Evolutionary conservation across 495 filamentous ascomycete species (phyloP).

Genomic region (Recurvomyces mirabilis): DNA sequence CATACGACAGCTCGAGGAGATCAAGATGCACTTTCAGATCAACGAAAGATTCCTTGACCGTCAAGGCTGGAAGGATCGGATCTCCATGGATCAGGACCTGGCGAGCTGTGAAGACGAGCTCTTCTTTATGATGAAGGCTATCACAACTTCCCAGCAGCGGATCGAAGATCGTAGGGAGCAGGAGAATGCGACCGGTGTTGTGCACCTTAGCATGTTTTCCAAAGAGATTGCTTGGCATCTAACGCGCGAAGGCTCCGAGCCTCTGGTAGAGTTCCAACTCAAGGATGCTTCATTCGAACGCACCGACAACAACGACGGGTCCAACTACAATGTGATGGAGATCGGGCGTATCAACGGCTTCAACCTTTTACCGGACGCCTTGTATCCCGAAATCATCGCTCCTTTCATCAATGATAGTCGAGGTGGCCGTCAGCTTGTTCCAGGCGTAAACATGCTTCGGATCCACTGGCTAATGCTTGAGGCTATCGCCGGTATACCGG

Average conservation of each 20-base stretch:
- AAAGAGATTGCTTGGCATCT: slow-evolving; percentile 96
- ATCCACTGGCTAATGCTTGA: slow-evolving; percentile 97
- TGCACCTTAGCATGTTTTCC: slow-evolving; percentile 83
- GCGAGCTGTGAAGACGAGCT: slow-evolving; percentile 87
- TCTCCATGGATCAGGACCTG: slow-evolving; percentile 77
- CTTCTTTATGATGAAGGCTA: slow-evolving; percentile 99
- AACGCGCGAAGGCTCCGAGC: slow-evolving; percentile 70
- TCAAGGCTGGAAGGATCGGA: slow-evolving; percentile 80
- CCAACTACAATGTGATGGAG: slow-evolving; percentile 83
- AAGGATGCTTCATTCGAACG: slow-evolving; percentile 82
- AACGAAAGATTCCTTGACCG: slow-evolving; percentile 79
- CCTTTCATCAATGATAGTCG: slow-evolving; percentile 65
- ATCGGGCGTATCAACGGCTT: slow-evolving; percentile 72
- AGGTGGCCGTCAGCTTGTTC: slow-evolving; percentile 32
- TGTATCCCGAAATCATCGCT: slow-evolving; percentile 91
- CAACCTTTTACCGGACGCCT: slow-evolving; percentile 78
- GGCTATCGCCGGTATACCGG: slow-evolving; percentile 93
- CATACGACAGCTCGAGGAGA: slow-evolving; percentile 88
- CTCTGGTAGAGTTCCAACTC: slow-evolving; percentile 87
- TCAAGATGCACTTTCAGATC: slow-evolving; percentile 91
- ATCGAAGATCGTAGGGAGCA: slow-evolving; percentile 54
- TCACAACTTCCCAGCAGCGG: slow-evolving; percentile 87
- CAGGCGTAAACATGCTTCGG: slow-evolving; percentile 65
- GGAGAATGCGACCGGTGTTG: slow-evolving; percentile 59
- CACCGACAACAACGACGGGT: slow-evolving; percentile 91